Evolutionary conservation across 176 grass and related monocot genomes (phyloP).

Genomic region (Avena sativa): DNA sequence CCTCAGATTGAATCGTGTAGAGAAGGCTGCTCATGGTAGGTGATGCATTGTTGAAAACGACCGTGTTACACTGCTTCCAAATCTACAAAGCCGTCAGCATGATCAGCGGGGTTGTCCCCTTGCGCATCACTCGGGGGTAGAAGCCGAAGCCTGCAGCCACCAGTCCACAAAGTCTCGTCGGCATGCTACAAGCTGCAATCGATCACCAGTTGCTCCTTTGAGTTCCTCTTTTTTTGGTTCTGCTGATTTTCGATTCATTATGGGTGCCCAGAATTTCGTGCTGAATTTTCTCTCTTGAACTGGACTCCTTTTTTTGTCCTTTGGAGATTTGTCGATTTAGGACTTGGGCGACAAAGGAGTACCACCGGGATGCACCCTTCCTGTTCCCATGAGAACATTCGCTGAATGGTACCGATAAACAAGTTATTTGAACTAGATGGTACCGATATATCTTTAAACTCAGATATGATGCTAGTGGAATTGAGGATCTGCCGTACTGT

Average conservation of each 20-base stretch:
- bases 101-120: too few species aligned
- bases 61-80: too few species aligned
- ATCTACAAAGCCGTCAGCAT: too few species aligned
- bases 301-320: too few species aligned
- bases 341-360: background rate
- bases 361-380: background rate
- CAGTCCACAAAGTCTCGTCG: background rate
- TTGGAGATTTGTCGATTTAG: background rate
- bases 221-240: background rate
- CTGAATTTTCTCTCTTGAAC: background rate
- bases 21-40: too few species aligned
- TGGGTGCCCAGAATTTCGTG: background rate
- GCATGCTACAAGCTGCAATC: background rate
- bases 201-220: background rate
- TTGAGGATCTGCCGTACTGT: too few species aligned
- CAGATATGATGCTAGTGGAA: background rate
- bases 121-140: too few species aligned
- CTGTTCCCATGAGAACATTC: too few species aligned
- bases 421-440: background rate
- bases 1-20: too few species aligned
- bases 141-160: too few species aligned
- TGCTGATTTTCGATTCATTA: background rate
- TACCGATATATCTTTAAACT: background rate
- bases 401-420: background rate
- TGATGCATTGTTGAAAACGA: too few species aligned